Conservation (phyloP, 1,139 yeast genomes). For the Debaryomyces coudertii region DNA sequence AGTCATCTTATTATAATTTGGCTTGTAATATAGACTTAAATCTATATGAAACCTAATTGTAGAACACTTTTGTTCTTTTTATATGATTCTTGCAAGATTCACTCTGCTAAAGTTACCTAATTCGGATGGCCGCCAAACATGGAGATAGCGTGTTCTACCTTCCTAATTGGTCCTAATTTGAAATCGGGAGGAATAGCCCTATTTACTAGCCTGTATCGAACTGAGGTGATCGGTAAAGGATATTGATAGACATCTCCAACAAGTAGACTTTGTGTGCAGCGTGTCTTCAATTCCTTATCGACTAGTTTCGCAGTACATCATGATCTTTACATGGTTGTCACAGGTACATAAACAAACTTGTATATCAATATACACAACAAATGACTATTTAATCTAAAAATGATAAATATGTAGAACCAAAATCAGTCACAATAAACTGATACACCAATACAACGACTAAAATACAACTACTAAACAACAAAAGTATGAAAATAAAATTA, state of each 20-base stretch:
- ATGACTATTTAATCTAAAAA: conserved; percentile 7
- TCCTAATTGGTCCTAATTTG: background rate
- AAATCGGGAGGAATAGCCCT: conserved; percentile 4
- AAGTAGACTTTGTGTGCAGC: background rate
- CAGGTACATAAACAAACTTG: background rate
- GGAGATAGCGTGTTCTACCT: background rate
- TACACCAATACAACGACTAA: conserved; percentile 6
- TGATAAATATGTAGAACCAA: conserved; percentile 4
- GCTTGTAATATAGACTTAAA: background rate
- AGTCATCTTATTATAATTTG: conserved; percentile 9
- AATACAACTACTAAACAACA: conserved; percentile 7
- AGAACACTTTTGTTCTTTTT: background rate
- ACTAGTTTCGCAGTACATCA: background rate
- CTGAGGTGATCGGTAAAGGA: background rate
- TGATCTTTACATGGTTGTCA: background rate
- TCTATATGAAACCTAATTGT: background rate
- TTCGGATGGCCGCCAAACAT: conserved; percentile 6
- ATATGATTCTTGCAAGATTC: background rate
- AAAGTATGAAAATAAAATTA: conserved; percentile 1
- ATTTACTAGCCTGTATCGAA: background rate
- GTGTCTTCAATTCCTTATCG: background rate
- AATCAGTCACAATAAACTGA: conserved; percentile 1
- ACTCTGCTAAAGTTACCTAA: conserved; percentile 11
- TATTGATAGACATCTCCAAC: background rate
- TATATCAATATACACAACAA: conserved; percentile 7